Conservation (phyloP, 1,139 yeast genomes). For the Kazachstania sp. region DNA sequence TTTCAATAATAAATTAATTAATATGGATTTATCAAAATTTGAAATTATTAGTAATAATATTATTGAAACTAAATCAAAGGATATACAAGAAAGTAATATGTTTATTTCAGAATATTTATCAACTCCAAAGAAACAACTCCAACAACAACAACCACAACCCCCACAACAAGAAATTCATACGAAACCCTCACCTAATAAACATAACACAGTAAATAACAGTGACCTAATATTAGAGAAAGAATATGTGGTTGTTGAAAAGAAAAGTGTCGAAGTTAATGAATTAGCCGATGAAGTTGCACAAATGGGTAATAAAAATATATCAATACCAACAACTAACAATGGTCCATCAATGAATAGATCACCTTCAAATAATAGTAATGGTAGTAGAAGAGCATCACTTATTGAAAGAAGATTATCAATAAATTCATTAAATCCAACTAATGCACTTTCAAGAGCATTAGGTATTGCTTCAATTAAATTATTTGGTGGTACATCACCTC, state of each 20-base stretch:
- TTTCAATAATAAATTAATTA: slow-evolving; percentile 47
- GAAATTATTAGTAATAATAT: slow-evolving; percentile 30
- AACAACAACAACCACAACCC: no score
- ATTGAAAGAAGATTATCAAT: slow-evolving; percentile 57
- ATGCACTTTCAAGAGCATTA: slow-evolving; percentile 79
- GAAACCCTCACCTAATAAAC: no score
- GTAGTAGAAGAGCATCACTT: slow-evolving; percentile 32
- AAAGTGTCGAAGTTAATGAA: slow-evolving; percentile 91
- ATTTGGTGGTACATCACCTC: slow-evolving; percentile 45
- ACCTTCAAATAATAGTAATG: slow-evolving; percentile 30
- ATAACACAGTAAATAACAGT: slow-evolving; percentile 2
- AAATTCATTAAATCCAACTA: slow-evolving; percentile 69
- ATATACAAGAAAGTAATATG: slow-evolving; percentile 55
- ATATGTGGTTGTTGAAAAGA: slow-evolving; percentile 88
- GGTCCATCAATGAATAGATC: not conserved
- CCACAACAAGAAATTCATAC: not conserved
- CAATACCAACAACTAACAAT: not conserved
- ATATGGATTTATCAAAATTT: slow-evolving; percentile 29
- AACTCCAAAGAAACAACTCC: slow-evolving; percentile 18
- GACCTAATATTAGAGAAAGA: slow-evolving; percentile 51
- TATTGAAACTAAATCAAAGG: slow-evolving; percentile 52
- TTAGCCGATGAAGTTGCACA: slow-evolving; percentile 83
- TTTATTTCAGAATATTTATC: slow-evolving; percentile 70
- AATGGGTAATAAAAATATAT: slow-evolving; percentile 38
- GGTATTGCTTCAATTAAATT: slow-evolving; percentile 82